A percentile compares a stretch with the other conserved stretches of the same genome.
Evolutionary conservation across 768 basidiomycete genomes (phyloP).

Genomic region (Rhizopogon vesiculosus): DNA sequence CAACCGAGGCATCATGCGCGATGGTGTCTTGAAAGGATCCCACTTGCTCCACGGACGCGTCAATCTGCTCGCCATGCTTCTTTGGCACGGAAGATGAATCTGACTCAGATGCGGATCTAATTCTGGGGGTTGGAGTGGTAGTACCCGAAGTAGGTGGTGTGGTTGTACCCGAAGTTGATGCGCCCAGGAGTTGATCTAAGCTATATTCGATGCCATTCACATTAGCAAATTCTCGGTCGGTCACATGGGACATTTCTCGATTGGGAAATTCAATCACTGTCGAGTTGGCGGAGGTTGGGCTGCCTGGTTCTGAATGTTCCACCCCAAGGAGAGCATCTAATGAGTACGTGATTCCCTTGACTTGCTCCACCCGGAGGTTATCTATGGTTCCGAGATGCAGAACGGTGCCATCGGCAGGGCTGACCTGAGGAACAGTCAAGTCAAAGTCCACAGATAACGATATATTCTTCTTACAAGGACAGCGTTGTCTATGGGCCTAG

Average conservation of each 20-base stretch:
- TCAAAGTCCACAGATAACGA: neutral
- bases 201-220: constrained; percentile 97
- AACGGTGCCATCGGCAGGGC: constrained; percentile 91
- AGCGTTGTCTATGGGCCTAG: constrained; percentile 72
- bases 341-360: constrained; percentile 97
- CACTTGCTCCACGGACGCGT: constrained; percentile 69
- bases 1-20: constrained; percentile 68
- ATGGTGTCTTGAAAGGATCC: constrained; percentile 50
- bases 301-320: constrained; percentile 41
- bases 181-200: constrained; percentile 83
- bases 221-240: constrained; percentile 89
- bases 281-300: constrained; percentile 37
- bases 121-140: constrained; percentile 17
- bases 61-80: constrained; percentile 66
- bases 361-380: constrained; percentile 82
- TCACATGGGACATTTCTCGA: constrained; percentile 57
- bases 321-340: constrained; percentile 89
- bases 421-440: constrained; percentile 48
- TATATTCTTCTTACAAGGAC: constrained; percentile 53
- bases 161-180: constrained; percentile 8
- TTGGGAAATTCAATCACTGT: constrained; percentile 39
- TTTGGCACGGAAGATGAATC: constrained; percentile 28
- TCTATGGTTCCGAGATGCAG: constrained; percentile 88
- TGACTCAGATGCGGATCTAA: constrained; percentile 15
- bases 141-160: constrained; percentile 37